Conservation (phyloP, 2,329 filamentous ascomycete genomes). For the Teratosphaeria gauchensis region DNA sequence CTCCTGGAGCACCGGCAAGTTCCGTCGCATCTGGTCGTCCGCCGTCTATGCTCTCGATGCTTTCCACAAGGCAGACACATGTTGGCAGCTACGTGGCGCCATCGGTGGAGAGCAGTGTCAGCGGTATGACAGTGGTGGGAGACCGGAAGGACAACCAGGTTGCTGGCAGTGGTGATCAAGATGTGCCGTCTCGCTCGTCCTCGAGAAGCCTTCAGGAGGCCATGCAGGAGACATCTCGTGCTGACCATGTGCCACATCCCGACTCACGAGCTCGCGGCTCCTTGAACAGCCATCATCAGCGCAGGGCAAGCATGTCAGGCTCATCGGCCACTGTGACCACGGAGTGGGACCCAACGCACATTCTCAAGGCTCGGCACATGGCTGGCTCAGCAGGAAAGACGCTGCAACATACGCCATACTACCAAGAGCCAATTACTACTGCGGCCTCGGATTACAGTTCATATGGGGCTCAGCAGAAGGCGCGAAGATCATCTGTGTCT, state of each 20-base stretch:
- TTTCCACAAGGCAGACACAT: not conserved
- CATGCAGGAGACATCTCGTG: not conserved
- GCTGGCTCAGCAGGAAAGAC: not conserved
- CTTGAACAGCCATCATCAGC: not conserved
- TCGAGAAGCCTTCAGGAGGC: not conserved
- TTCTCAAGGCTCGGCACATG: not conserved
- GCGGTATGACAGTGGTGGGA: not conserved
- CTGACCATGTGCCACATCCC: not conserved
- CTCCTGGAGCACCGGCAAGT: not conserved
- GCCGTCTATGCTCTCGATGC: not conserved
- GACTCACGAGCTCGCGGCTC: not conserved
- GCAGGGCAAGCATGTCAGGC: not conserved
- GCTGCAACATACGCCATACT: not conserved
- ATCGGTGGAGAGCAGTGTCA: not conserved
- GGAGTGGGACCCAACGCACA: not conserved
- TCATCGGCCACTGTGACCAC: not conserved
- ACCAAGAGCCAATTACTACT: not conserved
- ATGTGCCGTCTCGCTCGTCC: not conserved
- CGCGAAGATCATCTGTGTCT: not conserved
- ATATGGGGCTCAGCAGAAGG: not conserved
- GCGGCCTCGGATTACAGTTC: not conserved
- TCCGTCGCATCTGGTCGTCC: not conserved
- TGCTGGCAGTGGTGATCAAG: too few species aligned
- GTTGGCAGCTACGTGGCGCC: not conserved
- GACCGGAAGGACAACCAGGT: too few species aligned